A percentile compares a stretch with the other conserved stretches of the same genome.
phyloP scores from a whole-genome alignment of 176 grass and related monocot species.

The Canna indica region DNA sequence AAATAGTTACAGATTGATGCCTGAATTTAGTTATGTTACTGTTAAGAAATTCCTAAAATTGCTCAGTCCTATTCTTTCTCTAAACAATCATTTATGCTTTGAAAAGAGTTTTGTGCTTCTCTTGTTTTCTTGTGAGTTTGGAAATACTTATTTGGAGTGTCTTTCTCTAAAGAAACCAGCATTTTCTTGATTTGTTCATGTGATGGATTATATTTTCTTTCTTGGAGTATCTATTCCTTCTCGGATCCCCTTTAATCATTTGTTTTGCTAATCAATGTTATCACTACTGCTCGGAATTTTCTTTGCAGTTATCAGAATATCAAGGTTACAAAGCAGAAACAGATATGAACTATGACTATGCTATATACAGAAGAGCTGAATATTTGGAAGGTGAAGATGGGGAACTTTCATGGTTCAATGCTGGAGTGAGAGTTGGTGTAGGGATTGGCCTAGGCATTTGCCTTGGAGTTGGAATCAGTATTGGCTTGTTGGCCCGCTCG shows the following conservation, averaged over 20 bases:
- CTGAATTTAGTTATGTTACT: background rate
- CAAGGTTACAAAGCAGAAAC: background rate
- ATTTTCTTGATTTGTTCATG: background rate
- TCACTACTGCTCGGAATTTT: background rate
- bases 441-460: conserved; percentile 1
- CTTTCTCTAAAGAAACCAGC: background rate
- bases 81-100: background rate
- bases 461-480: background rate
- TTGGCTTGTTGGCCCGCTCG: background rate
- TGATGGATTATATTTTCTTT: no score
- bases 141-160: background rate
- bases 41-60: background rate
- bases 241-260: background rate
- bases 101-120: background rate
- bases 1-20: background rate
- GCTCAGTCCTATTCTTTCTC: background rate
- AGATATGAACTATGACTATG: background rate
- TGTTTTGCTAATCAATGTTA: no score
- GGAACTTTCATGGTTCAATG: conserved; percentile 3
- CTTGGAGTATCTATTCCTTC: background rate
- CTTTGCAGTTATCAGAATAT: background rate
- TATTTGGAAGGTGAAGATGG: conserved; percentile 6
- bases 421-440: conserved; percentile 1
- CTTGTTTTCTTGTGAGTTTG: background rate
- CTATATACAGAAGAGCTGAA: background rate